Evolutionary conservation across 2,329 filamentous ascomycete genomes (phyloP).

Genomic region (Aureobasidium subglaciale): DNA sequence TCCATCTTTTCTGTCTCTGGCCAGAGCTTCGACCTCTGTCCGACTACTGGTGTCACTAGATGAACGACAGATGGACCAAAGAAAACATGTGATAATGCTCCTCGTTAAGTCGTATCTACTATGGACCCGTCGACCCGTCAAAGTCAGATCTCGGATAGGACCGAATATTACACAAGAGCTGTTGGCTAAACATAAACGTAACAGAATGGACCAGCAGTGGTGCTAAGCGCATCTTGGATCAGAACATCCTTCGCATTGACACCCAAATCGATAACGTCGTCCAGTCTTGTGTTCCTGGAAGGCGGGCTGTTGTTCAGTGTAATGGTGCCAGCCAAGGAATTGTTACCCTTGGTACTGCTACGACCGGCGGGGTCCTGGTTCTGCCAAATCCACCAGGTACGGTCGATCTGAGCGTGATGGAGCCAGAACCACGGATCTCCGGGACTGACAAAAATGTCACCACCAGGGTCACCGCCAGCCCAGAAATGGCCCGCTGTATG

Average conservation of each 20-base stretch:
- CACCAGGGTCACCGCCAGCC: slow-evolving; percentile 36
- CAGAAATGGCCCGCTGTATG: slow-evolving; percentile 43
- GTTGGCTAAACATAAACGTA: slow-evolving; percentile 34
- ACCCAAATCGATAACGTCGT: slow-evolving; percentile 35
- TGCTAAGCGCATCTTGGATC: slow-evolving; percentile 36
- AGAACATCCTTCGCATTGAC: slow-evolving; percentile 29
- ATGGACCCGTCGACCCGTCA: no score
- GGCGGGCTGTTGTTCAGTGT: slow-evolving; percentile 39
- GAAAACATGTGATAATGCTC: neutral
- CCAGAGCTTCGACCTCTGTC: neutral
- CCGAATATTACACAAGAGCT: neutral
- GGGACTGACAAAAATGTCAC: slow-evolving; percentile 39
- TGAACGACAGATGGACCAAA: neutral
- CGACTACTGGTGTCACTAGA: neutral
- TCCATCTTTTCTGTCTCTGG: neutral
- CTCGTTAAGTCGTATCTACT: no score
- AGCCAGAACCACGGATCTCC: slow-evolving; percentile 43
- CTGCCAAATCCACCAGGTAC: slow-evolving; percentile 47
- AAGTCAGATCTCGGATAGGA: no score
- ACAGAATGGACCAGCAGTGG: slow-evolving; percentile 39
- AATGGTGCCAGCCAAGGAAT: slow-evolving; percentile 35
- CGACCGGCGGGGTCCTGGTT: slow-evolving; percentile 34
- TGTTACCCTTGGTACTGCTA: slow-evolving; percentile 16
- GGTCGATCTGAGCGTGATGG: slow-evolving; percentile 44
- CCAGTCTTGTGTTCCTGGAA: slow-evolving; percentile 36